Percentiles rank a stretch among this genome's conserved stretches.
phyloP scores from a whole-genome alignment of 345 rosid species.

The Alliaria petiolata region DNA sequence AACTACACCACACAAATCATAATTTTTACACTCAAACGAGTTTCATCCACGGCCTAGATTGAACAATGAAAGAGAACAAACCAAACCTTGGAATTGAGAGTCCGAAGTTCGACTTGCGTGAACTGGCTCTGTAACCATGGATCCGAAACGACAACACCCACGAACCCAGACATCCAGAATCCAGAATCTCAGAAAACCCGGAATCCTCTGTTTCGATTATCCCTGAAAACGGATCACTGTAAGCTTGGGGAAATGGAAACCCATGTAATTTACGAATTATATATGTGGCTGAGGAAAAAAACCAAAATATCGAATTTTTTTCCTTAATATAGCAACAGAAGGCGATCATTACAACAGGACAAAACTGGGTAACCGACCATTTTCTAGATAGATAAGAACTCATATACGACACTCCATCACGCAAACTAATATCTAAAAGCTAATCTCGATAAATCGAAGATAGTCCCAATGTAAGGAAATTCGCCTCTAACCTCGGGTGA shows the following conservation, averaged over 20 bases:
- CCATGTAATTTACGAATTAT: too few species aligned
- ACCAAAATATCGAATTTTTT: background rate
- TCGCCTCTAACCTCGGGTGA: conserved; percentile 9
- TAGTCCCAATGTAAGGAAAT: background rate
- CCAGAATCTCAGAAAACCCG: background rate
- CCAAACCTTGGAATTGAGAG: conserved; percentile 69
- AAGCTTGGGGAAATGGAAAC: background rate
- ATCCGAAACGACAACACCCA: conserved; percentile 75
- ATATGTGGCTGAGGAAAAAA: conserved; percentile 11
- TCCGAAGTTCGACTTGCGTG: conserved; percentile 85
- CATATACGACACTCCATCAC: background rate
- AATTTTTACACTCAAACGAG: background rate
- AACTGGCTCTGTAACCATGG: conserved; percentile 84
- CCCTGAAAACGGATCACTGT: background rate
- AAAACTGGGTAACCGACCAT: conserved; percentile 19
- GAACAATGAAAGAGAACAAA: background rate
- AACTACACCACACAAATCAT: conserved; percentile 40
- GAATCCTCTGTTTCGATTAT: background rate
- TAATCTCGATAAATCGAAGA: background rate
- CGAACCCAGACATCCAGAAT: conserved; percentile 61
- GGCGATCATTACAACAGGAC: background rate
- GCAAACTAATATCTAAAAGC: background rate
- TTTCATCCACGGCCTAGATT: background rate
- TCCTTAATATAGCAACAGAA: conserved; percentile 3
- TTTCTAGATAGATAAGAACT: background rate